Conservation (phyloP, 768 basidiomycete genomes). For the Russula abietina region DNA sequence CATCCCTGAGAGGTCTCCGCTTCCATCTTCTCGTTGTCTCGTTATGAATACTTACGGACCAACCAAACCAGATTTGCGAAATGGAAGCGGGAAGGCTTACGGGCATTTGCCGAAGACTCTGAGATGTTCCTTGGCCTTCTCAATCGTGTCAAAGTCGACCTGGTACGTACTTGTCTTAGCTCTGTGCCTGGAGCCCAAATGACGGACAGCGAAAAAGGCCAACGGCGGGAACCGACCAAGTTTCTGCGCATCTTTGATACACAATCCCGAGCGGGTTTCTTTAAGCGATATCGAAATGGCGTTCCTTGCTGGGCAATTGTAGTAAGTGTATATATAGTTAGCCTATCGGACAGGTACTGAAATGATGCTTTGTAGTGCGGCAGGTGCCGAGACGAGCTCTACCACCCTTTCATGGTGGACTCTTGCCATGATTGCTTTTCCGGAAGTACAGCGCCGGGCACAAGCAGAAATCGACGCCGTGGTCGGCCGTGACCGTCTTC, state of each 20-base stretch:
- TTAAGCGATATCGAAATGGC: slow-evolving; percentile 20
- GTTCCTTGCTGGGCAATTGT: slow-evolving; percentile 17
- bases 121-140: slow-evolving; percentile 21
- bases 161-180: slow-evolving; percentile 5
- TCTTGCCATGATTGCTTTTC: slow-evolving; percentile 23
- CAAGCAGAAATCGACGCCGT: slow-evolving; percentile 24
- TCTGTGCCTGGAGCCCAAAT: too few species aligned
- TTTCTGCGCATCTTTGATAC: not conserved
- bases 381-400: slow-evolving; percentile 10
- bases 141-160: slow-evolving; percentile 13
- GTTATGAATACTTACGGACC: not conserved
- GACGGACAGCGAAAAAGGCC: slow-evolving; percentile 2
- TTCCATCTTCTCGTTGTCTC: not conserved
- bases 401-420: slow-evolving; percentile 13
- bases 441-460: slow-evolving; percentile 17
- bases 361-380: not conserved
- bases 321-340: slow-evolving; percentile 8
- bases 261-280: not conserved
- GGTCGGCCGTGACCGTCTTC: slow-evolving; percentile 22
- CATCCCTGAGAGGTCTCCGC: slow-evolving; percentile 4
- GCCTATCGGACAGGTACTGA: not conserved
- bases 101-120: not conserved
- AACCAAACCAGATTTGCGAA: slow-evolving; percentile 18
- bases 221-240: not conserved
- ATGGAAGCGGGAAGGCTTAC: slow-evolving; percentile 27